Evolutionary conservation across 306 rosid genomes (phyloP).

Genomic region (Ceratonia siliqua): DNA sequence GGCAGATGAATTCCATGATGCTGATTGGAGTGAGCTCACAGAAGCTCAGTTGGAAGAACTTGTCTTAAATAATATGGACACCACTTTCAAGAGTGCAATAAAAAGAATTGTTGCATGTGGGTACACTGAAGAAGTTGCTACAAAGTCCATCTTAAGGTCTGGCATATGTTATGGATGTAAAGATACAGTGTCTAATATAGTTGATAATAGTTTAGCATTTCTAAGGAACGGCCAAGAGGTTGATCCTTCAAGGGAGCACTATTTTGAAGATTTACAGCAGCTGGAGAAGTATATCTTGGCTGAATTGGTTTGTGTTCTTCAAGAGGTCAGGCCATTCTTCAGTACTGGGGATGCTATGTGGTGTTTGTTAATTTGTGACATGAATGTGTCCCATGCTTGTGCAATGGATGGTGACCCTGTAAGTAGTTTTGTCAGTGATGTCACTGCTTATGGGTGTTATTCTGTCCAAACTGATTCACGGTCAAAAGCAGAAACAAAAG

Average conservation of each 20-base stretch:
- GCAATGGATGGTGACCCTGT: constrained; percentile 68
- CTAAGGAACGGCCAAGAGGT: constrained; percentile 77
- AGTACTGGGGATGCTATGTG: constrained; percentile 97
- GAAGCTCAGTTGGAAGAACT: constrained; percentile 85
- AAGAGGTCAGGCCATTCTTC: constrained; percentile 82
- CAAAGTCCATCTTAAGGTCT: constrained; percentile 72
- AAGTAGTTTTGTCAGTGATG: constrained; percentile 47
- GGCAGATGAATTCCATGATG: constrained; percentile 65
- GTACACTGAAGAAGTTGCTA: constrained; percentile 74
- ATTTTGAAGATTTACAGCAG: constrained; percentile 78
- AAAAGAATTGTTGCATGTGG: constrained; percentile 71
- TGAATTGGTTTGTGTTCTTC: constrained; percentile 88
- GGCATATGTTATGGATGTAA: constrained; percentile 87
- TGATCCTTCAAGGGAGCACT: constrained; percentile 75
- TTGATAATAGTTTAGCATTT: constrained; percentile 68
- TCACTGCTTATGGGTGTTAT: constrained; percentile 43
- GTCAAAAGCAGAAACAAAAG: constrained; percentile 52
- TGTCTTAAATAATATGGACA: constrained; percentile 65
- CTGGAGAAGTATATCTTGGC: constrained; percentile 85
- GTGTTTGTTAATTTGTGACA: constrained; percentile 83
- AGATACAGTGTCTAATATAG: constrained; percentile 80
- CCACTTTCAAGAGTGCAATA: constrained; percentile 75
- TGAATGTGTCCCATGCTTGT: constrained; percentile 89
- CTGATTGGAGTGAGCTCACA: constrained; percentile 85
- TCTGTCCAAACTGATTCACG: constrained; percentile 48